Percentiles rank a stretch among this genome's conserved stretches.
Conservation (phyloP, 164 flowering plant species). For the Paratinospora sagittata region DNA sequence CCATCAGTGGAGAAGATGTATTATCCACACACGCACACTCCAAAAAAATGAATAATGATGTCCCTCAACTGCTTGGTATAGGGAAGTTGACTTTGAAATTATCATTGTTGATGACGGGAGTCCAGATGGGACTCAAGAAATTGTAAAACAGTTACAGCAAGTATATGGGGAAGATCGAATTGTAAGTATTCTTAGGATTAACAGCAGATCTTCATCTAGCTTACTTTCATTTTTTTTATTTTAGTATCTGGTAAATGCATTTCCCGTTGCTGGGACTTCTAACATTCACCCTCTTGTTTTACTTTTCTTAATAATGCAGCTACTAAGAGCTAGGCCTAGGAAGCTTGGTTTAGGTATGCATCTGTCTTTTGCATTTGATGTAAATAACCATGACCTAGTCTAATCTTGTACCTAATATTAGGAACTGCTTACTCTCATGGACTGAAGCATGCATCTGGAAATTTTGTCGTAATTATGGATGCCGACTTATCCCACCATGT, state of each 20-base stretch:
- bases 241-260: background rate
- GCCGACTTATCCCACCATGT: conserved; percentile 99
- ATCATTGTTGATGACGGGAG: conserved; percentile 77
- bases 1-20: background rate
- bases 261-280: background rate
- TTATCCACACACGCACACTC: background rate
- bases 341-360: conserved; percentile 92
- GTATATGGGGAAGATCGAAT: conserved; percentile 89
- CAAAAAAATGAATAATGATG: background rate
- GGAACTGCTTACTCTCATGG: conserved; percentile 96
- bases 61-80: conserved; percentile 16
- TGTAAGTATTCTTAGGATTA: conserved; percentile 36
- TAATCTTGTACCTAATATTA: conserved; percentile 26
- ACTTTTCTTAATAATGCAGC: conserved; percentile 38
- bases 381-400: background rate
- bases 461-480: conserved; percentile 94
- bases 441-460: conserved; percentile 87
- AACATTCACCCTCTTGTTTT: background rate
- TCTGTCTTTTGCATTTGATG: background rate
- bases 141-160: conserved; percentile 72
- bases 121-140: conserved; percentile 80
- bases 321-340: conserved; percentile 78
- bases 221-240: background rate
- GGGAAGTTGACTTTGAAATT: conserved; percentile 60
- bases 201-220: background rate